Base-by-base conservation (phyloP, 2,329 filamentous ascomycete species). In the Hypoxylon rubiginosum region DNA sequence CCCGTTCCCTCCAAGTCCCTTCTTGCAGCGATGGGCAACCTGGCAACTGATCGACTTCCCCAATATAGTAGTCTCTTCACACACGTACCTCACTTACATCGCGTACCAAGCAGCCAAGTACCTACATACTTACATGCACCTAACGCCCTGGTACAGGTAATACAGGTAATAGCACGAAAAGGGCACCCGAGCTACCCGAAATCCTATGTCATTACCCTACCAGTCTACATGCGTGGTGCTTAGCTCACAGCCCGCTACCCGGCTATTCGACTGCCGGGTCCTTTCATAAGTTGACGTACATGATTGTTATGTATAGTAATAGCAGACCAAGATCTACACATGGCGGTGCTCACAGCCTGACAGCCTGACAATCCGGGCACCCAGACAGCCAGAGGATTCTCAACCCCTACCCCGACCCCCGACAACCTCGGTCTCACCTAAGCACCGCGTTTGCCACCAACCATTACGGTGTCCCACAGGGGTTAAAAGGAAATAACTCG, bases 21-120 rank as follows among this genome's bases (percentile, higher is more conserved):
- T 69, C 60, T 64, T 66, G 66, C 66, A 69, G 66, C 26, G 45
- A 56, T 43, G n/a, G n/a, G n/a, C n/a, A n/a, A n/a, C n/a, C n/a
- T n/a, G 57, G 41, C 56, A 52, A 60, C 52, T 10, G 59, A 66
- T 66, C 63, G 58, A 32, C 62, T 30, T 63, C 39, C 61, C 63
- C 36, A 19, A 68, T 68, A 34, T 56, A 56, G 59, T 61, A 66
- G 62, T 43, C 41, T 46, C 54, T 55, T 49, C 21, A 52, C 48
- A 48, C 6, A 36, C 34, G 11, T 43, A 19, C 39, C 15, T 43
- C 39, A 17, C 39, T n/a, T 17, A 19, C n/a, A 1, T 43, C 15
- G 39, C 39, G 39, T n/a, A n/a, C n/a, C n/a, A n/a, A n/a, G n/a
- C n/a, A n/a, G n/a, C n/a, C n/a, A n/a, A n/a, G n/a, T n/a, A n/a